phyloP scores from a whole-genome alignment of 306 rosid genomes.

The Rubus parviflorus region DNA sequence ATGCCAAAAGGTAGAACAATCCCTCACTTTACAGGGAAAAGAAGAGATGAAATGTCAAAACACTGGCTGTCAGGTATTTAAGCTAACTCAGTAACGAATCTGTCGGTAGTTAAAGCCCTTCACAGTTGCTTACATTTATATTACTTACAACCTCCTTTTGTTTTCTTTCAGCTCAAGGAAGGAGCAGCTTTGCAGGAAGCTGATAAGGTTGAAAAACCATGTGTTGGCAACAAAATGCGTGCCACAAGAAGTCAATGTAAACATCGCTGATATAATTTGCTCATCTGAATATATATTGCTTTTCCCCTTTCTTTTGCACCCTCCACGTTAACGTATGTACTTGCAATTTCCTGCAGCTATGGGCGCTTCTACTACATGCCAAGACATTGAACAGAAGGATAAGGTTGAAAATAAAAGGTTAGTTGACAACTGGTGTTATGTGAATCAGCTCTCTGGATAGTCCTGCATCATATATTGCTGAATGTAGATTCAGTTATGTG shows the following conservation, averaged over 20 bases:
- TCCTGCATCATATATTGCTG: not conserved
- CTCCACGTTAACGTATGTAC: constrained; percentile 14
- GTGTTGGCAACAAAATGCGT: constrained; percentile 36
- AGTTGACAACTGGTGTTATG: constrained; percentile 21
- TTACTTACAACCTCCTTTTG: constrained; percentile 11
- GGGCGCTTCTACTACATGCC: constrained; percentile 48
- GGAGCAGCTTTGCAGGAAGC: constrained; percentile 30
- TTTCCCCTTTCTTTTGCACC: constrained; percentile 1
- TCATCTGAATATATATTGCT: not conserved
- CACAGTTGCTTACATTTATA: constrained; percentile 13
- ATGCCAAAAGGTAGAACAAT: not conserved
- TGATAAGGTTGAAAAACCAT: constrained; percentile 33
- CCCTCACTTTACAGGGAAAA: constrained; percentile 45
- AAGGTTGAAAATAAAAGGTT: constrained; percentile 64
- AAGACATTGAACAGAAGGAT: constrained; percentile 50
- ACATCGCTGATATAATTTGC: constrained; percentile 9
- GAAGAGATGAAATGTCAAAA: constrained; percentile 34
- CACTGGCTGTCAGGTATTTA: constrained; percentile 39
- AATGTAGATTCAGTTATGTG: not conserved
- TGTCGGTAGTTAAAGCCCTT: constrained; percentile 16
- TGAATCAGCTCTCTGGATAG: not conserved
- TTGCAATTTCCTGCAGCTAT: constrained; percentile 47
- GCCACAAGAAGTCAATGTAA: constrained; percentile 65
- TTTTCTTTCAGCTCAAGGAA: constrained; percentile 42
- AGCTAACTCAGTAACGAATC: not conserved